Base-by-base conservation (phyloP, 139 green algal species). In the Nannochloris sp. region DNA sequence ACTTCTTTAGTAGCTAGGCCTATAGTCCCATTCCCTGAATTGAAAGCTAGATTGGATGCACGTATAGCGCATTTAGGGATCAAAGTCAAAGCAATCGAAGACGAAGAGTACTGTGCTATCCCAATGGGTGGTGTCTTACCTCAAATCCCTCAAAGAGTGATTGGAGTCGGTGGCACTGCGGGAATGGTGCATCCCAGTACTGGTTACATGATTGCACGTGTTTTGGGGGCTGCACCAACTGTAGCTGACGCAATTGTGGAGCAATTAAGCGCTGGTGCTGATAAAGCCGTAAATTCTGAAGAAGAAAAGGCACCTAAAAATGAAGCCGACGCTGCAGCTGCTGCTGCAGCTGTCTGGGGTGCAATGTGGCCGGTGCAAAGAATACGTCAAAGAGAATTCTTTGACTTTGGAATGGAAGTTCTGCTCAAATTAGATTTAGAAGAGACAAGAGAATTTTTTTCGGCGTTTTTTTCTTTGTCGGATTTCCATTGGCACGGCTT, bases 101-200 rank as follows among this genome's bases (percentile, higher is more conserved):
- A 97, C 70, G 92, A 97, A 76, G 93, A 99, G 85, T 98, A 93
- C 60, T 99, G 94, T 74, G 68, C 96, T 25, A 99, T 99, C 38
- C 94, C 94, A 23, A 99, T 99, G 94, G 94, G 94, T 12, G 90
- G 94, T 13, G 87, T 92, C n/a, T 73, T 99, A 75, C 94, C 94
- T 0, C 71, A 45, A 12, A 76, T 95, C n/a, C 91, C 91, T 15
- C 94, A 99, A 79, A 83, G 92, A 5, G 87, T 95, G 54, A 71
- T 99, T 34, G 94, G 88, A n/a, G 78, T 98, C 25, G 94, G 94
- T 3, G 94, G 94, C 31, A 97, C 92, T 0, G 94, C 83, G 2
- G 94, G 94, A 67, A 92, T 96, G 89, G 89, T 96, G 60, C 89
- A 97, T 70, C 92, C 92, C 27, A 92, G 83, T 47, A 97, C 92